Base-by-base conservation (phyloP, 139 green algal genomes). In the Choricystis sp. region DNA sequence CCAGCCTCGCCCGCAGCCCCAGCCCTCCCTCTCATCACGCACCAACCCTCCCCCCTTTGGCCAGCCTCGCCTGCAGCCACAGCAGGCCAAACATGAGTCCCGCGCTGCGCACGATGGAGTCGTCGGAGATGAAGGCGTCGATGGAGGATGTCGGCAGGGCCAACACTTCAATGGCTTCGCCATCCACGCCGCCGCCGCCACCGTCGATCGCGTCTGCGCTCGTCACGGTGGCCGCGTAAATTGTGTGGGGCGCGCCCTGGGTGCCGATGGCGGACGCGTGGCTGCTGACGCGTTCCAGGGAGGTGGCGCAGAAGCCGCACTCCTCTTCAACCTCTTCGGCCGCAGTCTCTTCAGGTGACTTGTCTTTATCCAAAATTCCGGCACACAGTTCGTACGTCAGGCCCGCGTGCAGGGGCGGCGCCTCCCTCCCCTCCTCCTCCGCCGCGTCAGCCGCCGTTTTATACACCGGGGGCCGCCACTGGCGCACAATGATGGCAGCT, bases 371-470 rank as follows among this genome's bases (percentile, higher is more conserved):
- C 0, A 94, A 67, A 0, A 96, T 77, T 26, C 89, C 89, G 4
- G 88, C 88, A 60, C 86, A 95, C 30, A 96, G 77, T 83, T 95
- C 88, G 64, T 85, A 88, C 0, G 86, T 95, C 69, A 95, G 92
- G 4, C 82, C 87, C 66, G 55, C 26, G 21, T 19, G 29, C 24
- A 72, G 60, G 14, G 40, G 30, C 4, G 59, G 28, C 3, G 29
- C 2, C 27, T 56, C 65, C 19, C 40, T 23, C 1, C 19, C 52
- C 25, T 52, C 26, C 24, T 62, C 61, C 26, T 72, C 61, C 66
- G 49, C 23, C 21, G 57, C 63, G 49, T 23, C 24, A 63, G 24
- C 16, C 55, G 49, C 62, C 4, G 60, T 59, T 0, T 71, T 68
- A 40, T 85, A 86, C 19, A 94, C 85, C 0, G 87, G 70, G 3